These are phyloP conservation scores for Akanthomyces dipterigenus DNA, from an alignment of 2,329 filamentous ascomycete genomes.

Conservation along the genomic window DNA sequence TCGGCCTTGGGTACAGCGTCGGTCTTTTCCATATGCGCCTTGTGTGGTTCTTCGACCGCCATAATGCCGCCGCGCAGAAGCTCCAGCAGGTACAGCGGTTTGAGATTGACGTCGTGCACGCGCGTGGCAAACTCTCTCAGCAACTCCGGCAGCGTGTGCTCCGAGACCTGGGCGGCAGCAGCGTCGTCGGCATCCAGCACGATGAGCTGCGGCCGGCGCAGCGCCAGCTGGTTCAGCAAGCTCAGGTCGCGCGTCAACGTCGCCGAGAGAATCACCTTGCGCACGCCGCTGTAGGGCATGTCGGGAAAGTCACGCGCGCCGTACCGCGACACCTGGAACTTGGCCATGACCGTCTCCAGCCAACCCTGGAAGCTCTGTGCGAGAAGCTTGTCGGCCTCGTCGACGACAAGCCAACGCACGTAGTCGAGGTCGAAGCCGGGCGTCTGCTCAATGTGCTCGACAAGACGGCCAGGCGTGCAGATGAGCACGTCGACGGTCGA, in stretches of 20 bases:
- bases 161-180: conserved; percentile 37
- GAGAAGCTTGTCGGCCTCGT: conserved; percentile 88
- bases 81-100: conserved; percentile 79
- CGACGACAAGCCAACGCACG: conserved; percentile 82
- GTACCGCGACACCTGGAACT: conserved; percentile 43
- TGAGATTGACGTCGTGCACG: conserved; percentile 61
- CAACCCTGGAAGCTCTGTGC: conserved; percentile 92
- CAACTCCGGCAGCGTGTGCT: conserved; percentile 52
- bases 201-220: conserved; percentile 69
- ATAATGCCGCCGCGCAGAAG: conserved; percentile 57
- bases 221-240: conserved; percentile 65
- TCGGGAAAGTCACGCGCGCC: conserved; percentile 48
- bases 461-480: conserved; percentile 83
- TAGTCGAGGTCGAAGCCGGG: conserved; percentile 72
- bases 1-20: conserved; percentile 14
- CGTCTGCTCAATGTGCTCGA: conserved; percentile 83
- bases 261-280: conserved; percentile 83
- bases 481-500: conserved; percentile 83
- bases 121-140: conserved; percentile 62
- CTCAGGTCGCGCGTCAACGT: conserved; percentile 86
- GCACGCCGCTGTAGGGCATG: conserved; percentile 48
- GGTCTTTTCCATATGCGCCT: background rate
- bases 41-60: conserved; percentile 17
- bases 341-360: conserved; percentile 65
- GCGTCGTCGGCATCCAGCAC: conserved; percentile 55